Evolutionary conservation across 1,284 basidiomycete genomes (phyloP), one percentile per base, ranked within the genome.

Genomic region (Uromyces viciae-fabae): DNA sequence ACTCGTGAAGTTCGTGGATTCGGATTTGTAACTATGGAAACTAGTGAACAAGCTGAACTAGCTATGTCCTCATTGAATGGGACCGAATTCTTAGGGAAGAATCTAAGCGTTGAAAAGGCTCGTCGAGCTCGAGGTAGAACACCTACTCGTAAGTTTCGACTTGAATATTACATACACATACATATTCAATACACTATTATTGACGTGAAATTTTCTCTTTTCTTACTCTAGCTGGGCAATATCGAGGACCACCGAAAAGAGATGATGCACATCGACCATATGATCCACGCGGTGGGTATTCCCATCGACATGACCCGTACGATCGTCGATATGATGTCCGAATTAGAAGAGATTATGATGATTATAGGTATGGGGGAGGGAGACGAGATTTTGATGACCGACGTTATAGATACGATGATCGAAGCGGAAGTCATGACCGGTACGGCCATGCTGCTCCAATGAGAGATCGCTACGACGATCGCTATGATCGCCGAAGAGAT

Each of bases 21-120:
- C 84, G 96, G 94, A 62, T 99, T 99, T 87, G 96, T 99, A 85
- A 98, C 94, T 80, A 95, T 96, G 91, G 93, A 94, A 86, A 89
- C 90, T 49, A 86, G 85, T 58, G 93, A 94, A 83, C 95, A 97
- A 84, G 96, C 95, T 5, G 93, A 95, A 77, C 92, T 92, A 71
- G 94, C 93, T 73, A 91, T 98, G 83, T 90, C 92, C 43, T 92
- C 91, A 11, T 88, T 98, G 83, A 92, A 94, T 86, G 90, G 90
- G 66, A 91, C 92, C 82, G 93, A 94, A 81, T 87, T 97, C 69
- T 91, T 92, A 88, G 96, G 95, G 82, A 95, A 95, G 87, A 88
- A 89, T 46, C 89, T 95, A 76, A 92, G 89, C 81, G 93, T 98
- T 43, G 93, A 95, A 87, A 95, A 93, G 89, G 94, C 93, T 75